Evolutionary conservation across 768 basidiomycete species (phyloP).

Genomic region (Arthromyces matolae): DNA sequence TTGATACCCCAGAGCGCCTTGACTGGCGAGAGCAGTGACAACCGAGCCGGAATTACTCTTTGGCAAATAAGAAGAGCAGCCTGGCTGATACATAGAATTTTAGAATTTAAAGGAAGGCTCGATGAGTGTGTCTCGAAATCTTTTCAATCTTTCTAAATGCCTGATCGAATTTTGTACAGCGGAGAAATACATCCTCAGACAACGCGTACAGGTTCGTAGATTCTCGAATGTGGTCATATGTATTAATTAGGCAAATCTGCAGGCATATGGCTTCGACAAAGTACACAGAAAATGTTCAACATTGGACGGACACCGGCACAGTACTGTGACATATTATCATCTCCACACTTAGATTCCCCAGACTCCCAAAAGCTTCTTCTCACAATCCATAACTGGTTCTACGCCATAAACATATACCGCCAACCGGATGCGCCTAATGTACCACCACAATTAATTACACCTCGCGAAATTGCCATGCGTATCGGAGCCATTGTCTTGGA

Average conservation of each 20-base stretch:
- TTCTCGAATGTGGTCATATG: too few relatives aligned
- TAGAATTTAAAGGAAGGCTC: slow-evolving; percentile 69
- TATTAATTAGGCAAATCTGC: too few relatives aligned
- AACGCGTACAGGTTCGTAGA: slow-evolving; percentile 63
- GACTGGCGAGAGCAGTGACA: slow-evolving; percentile 34
- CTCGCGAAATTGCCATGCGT: slow-evolving; percentile 40
- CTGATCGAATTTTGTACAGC: slow-evolving; percentile 33
- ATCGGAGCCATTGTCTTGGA: slow-evolving; percentile 52
- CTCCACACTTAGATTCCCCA: slow-evolving; percentile 40
- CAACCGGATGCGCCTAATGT: slow-evolving; percentile 26
- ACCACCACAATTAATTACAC: slow-evolving; percentile 29
- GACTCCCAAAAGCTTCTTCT: slow-evolving; percentile 60
- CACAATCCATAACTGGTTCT: slow-evolving; percentile 75
- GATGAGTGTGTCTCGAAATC: slow-evolving; percentile 40
- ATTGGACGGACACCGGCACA: slow-evolving; percentile 69
- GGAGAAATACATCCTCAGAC: slow-evolving; percentile 69
- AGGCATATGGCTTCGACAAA: slow-evolving; percentile 65
- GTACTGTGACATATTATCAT: slow-evolving; percentile 61
- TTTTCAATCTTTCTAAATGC: background rate
- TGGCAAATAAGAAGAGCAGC: slow-evolving; percentile 88
- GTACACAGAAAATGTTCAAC: slow-evolving; percentile 66
- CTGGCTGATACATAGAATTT: slow-evolving; percentile 68
- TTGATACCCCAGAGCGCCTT: slow-evolving; percentile 47
- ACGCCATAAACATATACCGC: slow-evolving; percentile 66
- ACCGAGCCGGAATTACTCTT: slow-evolving; percentile 49